Evolutionary conservation across 129 eudicot genomes (phyloP).

Genomic region (Escallonia rubra): DNA sequence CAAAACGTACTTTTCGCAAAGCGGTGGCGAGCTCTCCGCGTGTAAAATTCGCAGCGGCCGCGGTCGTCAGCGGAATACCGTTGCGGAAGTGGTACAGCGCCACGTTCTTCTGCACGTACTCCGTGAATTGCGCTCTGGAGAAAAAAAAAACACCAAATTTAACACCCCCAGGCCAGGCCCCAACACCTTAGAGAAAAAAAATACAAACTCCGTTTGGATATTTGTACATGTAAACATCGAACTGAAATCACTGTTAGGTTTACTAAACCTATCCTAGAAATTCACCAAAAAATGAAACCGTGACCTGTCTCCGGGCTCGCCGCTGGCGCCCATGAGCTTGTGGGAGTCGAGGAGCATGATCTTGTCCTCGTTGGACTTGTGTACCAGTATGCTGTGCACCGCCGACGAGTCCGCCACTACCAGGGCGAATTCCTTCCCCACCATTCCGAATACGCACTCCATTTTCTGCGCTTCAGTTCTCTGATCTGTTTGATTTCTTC

Average conservation of each 20-base stretch:
- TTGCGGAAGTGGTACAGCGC: constrained; percentile 86
- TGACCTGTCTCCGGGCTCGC: constrained; percentile 90
- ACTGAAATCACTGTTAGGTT: no score
- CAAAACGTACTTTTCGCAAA: constrained; percentile 65
- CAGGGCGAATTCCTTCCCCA: constrained; percentile 78
- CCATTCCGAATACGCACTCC: constrained; percentile 96
- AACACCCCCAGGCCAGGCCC: no score
- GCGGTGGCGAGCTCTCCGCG: constrained; percentile 98
- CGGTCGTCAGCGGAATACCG: constrained; percentile 85
- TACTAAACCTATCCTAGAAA: no score
- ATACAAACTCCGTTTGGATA: not conserved
- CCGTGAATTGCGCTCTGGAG: constrained; percentile 90
- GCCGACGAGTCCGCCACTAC: constrained; percentile 96
- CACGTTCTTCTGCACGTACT: constrained; percentile 91
- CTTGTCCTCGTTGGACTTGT: constrained; percentile 93
- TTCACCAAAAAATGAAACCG: no score
- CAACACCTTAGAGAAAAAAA: not conserved
- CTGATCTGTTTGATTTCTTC: not conserved
- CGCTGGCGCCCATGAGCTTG: constrained; percentile 97
- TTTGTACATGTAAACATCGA: not conserved
- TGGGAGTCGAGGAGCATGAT: constrained; percentile 92
- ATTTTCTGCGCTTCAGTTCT: constrained; percentile 15
- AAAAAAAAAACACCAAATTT: not conserved
- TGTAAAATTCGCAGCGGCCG: constrained; percentile 92
- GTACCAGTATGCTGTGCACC: constrained; percentile 87